phyloP scores from a whole-genome alignment of 129 eudicot genomes.

The Tagetes patula region DNA sequence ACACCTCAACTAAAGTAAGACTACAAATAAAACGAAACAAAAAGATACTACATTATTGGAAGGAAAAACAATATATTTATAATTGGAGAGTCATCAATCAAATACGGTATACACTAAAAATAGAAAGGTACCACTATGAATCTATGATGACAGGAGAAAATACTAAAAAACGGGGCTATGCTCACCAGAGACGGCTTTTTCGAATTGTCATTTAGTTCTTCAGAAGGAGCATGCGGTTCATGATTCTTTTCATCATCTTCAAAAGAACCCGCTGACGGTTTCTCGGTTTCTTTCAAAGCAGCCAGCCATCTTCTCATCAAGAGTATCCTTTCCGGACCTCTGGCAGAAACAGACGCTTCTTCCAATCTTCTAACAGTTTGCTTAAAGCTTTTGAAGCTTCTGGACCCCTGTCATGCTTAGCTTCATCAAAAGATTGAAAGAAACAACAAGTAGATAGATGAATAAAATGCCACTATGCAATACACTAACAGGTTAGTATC shows the following conservation, averaged over 20 bases:
- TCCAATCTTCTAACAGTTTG: slow-evolving; percentile 85
- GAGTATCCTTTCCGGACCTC: slow-evolving; percentile 85
- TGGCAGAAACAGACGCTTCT: slow-evolving; percentile 83
- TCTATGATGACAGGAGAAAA: not conserved
- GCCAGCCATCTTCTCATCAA: slow-evolving; percentile 80
- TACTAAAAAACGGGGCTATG: slow-evolving; percentile 3
- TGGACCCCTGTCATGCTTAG: slow-evolving; percentile 55
- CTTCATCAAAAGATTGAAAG: slow-evolving; percentile 27
- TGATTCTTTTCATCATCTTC: slow-evolving; percentile 56
- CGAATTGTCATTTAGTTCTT: slow-evolving; percentile 54
- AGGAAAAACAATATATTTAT: not conserved
- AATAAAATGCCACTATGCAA: not conserved
- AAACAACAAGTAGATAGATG: slow-evolving; percentile 15
- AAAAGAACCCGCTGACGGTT: slow-evolving; percentile 39
- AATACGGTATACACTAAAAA: not conserved
- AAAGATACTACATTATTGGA: not conserved
- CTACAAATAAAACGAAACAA: not conserved
- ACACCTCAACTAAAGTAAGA: slow-evolving; percentile 5
- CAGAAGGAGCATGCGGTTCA: slow-evolving; percentile 49
- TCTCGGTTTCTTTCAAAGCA: slow-evolving; percentile 68
- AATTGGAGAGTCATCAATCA: slow-evolving; percentile 6
- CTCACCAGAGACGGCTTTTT: slow-evolving; percentile 70
- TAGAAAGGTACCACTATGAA: not conserved
- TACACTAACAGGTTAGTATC: slow-evolving; percentile 1
- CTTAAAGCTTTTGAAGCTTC: slow-evolving; percentile 73